Percentiles rank a stretch among this genome's conserved stretches.
phyloP scores from a whole-genome alignment of 345 rosid genomes.

The Adansonia digitata region DNA sequence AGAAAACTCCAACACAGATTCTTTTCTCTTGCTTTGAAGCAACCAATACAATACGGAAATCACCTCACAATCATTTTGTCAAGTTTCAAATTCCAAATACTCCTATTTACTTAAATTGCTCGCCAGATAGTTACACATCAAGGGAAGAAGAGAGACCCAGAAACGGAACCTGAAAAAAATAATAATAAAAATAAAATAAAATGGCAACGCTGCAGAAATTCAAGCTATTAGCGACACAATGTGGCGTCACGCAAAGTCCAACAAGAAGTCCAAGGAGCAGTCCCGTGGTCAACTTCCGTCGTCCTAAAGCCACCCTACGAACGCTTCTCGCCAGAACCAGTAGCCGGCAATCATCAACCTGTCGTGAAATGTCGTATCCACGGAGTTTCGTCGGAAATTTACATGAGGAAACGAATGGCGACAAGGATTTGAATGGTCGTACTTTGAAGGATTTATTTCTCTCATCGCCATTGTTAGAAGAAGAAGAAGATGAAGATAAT shows the following conservation, averaged over 20 bases:
- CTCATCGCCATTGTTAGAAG: constrained; percentile 36
- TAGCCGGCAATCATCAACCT: constrained; percentile 34
- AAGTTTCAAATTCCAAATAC: constrained; percentile 21
- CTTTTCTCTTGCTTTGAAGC: constrained; percentile 32
- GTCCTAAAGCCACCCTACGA: constrained; percentile 64
- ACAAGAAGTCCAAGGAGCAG: constrained; percentile 78
- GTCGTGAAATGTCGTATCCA: constrained; percentile 21
- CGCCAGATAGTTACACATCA: not conserved
- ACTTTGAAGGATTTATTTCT: constrained; percentile 66
- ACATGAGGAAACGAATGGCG: constrained; percentile 31
- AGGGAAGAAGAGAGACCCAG: constrained; percentile 9
- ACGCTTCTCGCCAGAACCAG: constrained; percentile 61
- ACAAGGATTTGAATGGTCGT: constrained; percentile 29
- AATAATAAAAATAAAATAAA: no score
- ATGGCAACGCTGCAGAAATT: constrained; percentile 86
- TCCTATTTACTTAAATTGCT: constrained; percentile 1
- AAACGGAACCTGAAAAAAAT: not conserved
- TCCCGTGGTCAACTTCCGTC: constrained; percentile 60
- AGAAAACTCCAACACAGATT: constrained; percentile 30
- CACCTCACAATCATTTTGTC: not conserved
- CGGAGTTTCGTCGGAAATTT: constrained; percentile 9
- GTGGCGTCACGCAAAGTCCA: constrained; percentile 77
- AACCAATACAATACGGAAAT: constrained; percentile 15
- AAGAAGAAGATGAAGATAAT: constrained; percentile 22
- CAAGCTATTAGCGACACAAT: constrained; percentile 79